Evolutionary conservation across 441 rosid genomes (phyloP), one percentile per base, ranked within the genome.

Genomic region (Heliophila coronopifolia): DNA sequence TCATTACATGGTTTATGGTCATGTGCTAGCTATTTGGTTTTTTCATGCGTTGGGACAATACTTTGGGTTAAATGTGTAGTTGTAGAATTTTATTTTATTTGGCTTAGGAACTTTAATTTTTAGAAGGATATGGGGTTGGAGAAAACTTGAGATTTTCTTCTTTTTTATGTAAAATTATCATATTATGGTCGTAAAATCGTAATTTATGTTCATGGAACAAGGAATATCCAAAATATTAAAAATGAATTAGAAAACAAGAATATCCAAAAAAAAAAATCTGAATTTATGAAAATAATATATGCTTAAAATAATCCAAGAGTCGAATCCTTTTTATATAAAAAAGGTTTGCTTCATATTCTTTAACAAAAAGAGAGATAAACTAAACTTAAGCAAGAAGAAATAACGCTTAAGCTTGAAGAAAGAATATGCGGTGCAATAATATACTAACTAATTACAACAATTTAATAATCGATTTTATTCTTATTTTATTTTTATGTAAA

Each of bases 61-160:
- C 59, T 57, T 36, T 41, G 59, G 53, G 59, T 30, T 41, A 57
- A 43, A 58, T 38, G 40, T 65, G 60, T 37, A 51, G 65, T 25
- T 22, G 53, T 42, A 57, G 54, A 15, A n/a, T 39, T 63, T 47
- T 17, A 47, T 30, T 54, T 22, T 15, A 3, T 32, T 25, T 40
- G 30, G 32, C 10, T 31, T 58, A 51, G 60, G 65, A 45, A 30
- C 14, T 44, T 58, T 65, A n/a, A n/a, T n/a, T n/a, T n/a, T 22
- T 24, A 44, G 59, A 57, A 50, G 50, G 65, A 50, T 51, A 51
- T 10, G 58, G 33, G 40, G 2, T 12, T 3, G 28, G 44, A 19
- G 30, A 44, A 59, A 50, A n/a, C 38, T 24, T 33, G 40, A 33
- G 20, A 4, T 18, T 53, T 52, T 53, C 3, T 28, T 15, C 10